Base-by-base conservation (phyloP, 1,284 basidiomycete genomes). In the Flammula alnicola region DNA sequence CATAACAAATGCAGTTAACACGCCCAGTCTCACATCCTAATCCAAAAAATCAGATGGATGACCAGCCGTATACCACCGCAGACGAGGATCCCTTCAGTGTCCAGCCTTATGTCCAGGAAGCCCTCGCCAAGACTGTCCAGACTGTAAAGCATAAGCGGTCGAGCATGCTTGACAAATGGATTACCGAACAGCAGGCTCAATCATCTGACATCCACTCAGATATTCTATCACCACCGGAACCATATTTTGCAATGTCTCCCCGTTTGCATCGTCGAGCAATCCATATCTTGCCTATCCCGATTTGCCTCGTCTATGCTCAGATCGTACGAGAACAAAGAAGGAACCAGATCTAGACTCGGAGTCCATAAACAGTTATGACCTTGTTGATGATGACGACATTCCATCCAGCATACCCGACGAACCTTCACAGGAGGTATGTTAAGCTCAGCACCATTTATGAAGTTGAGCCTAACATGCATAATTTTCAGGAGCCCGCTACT, bases 131-230 rank as follows among this genome's bases (percentile, higher is more conserved):
- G 25, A 27, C 51, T 36, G 64, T 71, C 26, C n/a, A n/a, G n/a
- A n/a, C n/a, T n/a, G n/a, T n/a, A n/a, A 66, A 67, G 39, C 69
- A 68, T 39, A 63, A 68, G 46, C 79, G 80, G 39, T 80, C 83
- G 9, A 85, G 82, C 63, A 76, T 80, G 63, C 72, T 88, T 48
- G 76, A 84, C 57, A 80, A 77, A 51, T 89, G 87, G 87, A 80
- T 89, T 41, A 70, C 76, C 35, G 84, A 88, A 38, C 82, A 87
- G 62, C 81, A 80, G 53, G 52, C 58, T 37, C 58, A 59, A 49
- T 30, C 60, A 19, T 36, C 54, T 5, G 37, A 47, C 29, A 33
- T 33, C 27, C 44, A 50, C 46, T 26, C 52, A n/a, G n/a, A n/a
- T n/a, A n/a, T n/a, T n/a, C n/a, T n/a, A n/a, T n/a, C n/a, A n/a